Evolutionary conservation across 176 grass and related monocot genomes (phyloP).

Genomic region (Chloris gayana): DNA sequence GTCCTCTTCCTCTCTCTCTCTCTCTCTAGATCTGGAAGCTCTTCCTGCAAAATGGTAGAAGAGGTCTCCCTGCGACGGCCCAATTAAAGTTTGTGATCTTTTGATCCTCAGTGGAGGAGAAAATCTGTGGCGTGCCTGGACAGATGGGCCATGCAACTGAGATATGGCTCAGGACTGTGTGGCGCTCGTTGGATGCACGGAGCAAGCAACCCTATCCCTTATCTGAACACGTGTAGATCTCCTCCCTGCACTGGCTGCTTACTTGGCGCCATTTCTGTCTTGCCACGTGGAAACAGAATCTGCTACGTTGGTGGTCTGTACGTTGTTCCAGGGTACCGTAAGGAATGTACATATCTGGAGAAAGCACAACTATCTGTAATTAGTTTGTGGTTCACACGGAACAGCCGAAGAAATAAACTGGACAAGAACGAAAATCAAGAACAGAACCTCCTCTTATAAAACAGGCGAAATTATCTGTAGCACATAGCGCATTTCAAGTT

Average conservation of each 20-base stretch:
- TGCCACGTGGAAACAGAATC: conserved; percentile 24
- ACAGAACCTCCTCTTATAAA: too few species aligned
- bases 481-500: too few species aligned
- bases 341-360: background rate
- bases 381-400: background rate
- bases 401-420: too few species aligned
- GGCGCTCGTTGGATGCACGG: conserved; percentile 10
- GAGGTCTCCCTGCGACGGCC: background rate
- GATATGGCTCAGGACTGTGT: conserved; percentile 48
- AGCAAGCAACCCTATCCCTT: conserved; percentile 45
- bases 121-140: background rate
- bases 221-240: conserved; percentile 39
- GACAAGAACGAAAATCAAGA: too few species aligned
- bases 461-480: background rate
- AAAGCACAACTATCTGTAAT: background rate
- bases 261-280: background rate
- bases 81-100: conserved; percentile 34
- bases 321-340: background rate
- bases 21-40: background rate
- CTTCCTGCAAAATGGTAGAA: conserved; percentile 26
- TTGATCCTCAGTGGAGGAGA: conserved; percentile 13
- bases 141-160: conserved; percentile 18
- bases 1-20: background rate
- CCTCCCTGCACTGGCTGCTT: conserved; percentile 5
- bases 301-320: background rate